Evolutionary conservation across 345 rosid genomes (phyloP).

Genomic region (Diplotaxis tenuifolia): DNA sequence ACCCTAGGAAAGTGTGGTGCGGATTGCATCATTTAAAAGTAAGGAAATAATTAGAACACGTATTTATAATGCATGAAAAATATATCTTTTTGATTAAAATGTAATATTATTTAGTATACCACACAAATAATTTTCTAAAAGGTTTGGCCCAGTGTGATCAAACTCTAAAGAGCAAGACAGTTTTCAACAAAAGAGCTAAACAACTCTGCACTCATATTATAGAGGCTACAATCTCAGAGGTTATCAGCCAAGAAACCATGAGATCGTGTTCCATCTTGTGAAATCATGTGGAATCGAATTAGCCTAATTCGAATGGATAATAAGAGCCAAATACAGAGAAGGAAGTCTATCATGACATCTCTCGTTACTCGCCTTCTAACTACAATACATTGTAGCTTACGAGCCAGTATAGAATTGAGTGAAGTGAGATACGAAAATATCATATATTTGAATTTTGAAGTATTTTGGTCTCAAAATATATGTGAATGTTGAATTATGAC

Average conservation of each 20-base stretch:
- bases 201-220: no score
- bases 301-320: not conserved
- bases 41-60: not conserved
- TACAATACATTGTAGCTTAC: not conserved
- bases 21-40: not conserved
- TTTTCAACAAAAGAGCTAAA: no score
- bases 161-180: not conserved
- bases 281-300: not conserved
- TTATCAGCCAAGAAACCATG: not conserved
- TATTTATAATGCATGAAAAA: no score
- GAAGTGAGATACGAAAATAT: not conserved
- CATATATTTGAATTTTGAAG: not conserved
- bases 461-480: not conserved
- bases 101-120: not conserved
- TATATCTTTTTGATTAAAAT: not conserved
- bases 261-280: no score
- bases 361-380: no score
- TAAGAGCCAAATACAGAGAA: no score
- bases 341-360: no score
- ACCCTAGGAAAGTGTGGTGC: not conserved
- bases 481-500: not conserved
- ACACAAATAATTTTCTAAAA: no score
- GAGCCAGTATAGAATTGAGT: no score
- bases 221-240: not conserved
- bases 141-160: not conserved